Conservation (phyloP, 148 eudicot species). For the Chenopodium suecicum region DNA sequence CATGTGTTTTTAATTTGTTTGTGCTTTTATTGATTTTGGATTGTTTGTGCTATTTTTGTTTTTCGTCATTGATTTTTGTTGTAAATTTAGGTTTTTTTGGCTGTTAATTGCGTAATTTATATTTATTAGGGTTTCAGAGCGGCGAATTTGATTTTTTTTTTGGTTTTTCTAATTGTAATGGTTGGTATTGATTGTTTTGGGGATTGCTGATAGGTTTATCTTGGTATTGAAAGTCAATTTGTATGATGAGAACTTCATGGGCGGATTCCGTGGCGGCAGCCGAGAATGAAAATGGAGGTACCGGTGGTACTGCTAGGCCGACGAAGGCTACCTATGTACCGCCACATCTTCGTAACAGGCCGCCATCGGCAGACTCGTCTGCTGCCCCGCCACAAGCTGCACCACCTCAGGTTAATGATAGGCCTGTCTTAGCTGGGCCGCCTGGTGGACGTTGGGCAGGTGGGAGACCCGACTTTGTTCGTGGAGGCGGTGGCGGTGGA, state of each 20-base stretch:
- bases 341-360: constrained; percentile 73
- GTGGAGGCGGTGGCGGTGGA: constrained; percentile 44
- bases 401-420: constrained; percentile 36
- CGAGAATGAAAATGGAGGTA: constrained; percentile 42
- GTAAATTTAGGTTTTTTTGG: not conserved
- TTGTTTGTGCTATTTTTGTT: too few species aligned
- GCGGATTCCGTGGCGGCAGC: constrained; percentile 66
- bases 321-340: constrained; percentile 70
- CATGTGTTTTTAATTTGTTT: not conserved
- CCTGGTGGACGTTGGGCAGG: constrained; percentile 53
- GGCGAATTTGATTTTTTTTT: not conserved
- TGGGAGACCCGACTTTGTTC: constrained; percentile 43
- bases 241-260: constrained; percentile 65
- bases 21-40: not conserved
- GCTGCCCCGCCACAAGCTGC: constrained; percentile 25
- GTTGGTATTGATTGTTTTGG: not conserved
- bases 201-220: constrained; percentile 4
- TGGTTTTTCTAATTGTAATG: not conserved
- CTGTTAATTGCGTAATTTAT: not conserved
- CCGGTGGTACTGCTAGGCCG: constrained; percentile 41
- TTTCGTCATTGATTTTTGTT: too few species aligned
- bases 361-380: constrained; percentile 24
- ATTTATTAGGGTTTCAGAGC: constrained; percentile 26
- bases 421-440: constrained; percentile 40
- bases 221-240: constrained; percentile 16